Evolutionary conservation across 129 eudicot species (phyloP).

Genomic region (Gnaphalium uliginosum): DNA sequence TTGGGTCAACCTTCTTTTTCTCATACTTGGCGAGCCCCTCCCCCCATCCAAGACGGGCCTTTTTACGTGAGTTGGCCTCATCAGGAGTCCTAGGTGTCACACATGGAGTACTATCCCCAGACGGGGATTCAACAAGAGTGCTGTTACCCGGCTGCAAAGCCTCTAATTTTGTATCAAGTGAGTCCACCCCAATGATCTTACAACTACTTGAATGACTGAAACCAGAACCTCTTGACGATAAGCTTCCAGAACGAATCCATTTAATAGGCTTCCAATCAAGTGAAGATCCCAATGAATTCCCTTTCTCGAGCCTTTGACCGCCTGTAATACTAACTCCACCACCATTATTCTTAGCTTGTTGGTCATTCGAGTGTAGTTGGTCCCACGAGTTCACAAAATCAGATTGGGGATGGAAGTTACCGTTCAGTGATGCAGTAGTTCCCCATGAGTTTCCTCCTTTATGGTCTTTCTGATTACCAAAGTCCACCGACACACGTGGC

Average conservation of each 20-base stretch:
- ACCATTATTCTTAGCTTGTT: slow-evolving; percentile 46
- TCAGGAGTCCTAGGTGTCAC: slow-evolving; percentile 49
- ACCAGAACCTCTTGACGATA: slow-evolving; percentile 78
- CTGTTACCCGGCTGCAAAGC: slow-evolving; percentile 28
- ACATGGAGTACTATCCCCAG: slow-evolving; percentile 57
- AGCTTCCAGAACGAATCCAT: slow-evolving; percentile 85
- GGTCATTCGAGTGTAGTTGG: slow-evolving; percentile 43
- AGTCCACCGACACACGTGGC: slow-evolving; percentile 35
- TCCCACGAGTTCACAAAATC: slow-evolving; percentile 49
- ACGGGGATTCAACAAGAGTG: slow-evolving; percentile 49
- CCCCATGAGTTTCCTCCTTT: slow-evolving; percentile 56
- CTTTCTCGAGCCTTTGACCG: slow-evolving; percentile 54
- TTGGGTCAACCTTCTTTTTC: slow-evolving; percentile 83
- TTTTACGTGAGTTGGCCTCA: slow-evolving; percentile 69
- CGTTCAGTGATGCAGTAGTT: slow-evolving; percentile 46
- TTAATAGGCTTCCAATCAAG: slow-evolving; percentile 84
- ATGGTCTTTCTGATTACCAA: slow-evolving; percentile 52
- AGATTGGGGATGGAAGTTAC: slow-evolving; percentile 45
- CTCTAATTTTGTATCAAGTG: slow-evolving; percentile 47
- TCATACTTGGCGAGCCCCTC: slow-evolving; percentile 97
- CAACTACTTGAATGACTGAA: slow-evolving; percentile 73
- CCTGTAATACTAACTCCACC: slow-evolving; percentile 42
- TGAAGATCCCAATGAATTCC: slow-evolving; percentile 50
- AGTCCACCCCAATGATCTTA: slow-evolving; percentile 62
- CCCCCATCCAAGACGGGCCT: slow-evolving; percentile 98